A percentile compares a stretch with the other conserved stretches of the same genome.
phyloP scores from a whole-genome alignment of 75 land plant species.

The Pinus taeda region DNA sequence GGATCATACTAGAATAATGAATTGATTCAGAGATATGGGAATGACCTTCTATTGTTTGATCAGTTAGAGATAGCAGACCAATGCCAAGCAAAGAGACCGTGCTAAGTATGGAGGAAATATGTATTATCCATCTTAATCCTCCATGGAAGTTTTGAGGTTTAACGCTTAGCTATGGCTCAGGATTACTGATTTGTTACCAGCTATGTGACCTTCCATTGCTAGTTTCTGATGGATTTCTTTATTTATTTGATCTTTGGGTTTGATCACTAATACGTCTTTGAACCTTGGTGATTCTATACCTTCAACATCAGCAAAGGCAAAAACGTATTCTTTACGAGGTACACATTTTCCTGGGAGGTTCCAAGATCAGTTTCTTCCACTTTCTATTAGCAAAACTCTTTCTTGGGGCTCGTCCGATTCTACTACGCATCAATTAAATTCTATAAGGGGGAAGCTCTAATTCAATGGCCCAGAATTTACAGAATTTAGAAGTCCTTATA shows the following conservation, averaged over 20 bases:
- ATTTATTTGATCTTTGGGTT: conserved; percentile 86
- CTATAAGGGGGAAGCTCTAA: too few species aligned
- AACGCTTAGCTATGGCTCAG: conserved; percentile 71
- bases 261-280: conserved; percentile 47
- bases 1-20: conserved; percentile 56
- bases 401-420: conserved; percentile 53
- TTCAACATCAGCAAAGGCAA: conserved; percentile 35
- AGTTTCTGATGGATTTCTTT: conserved; percentile 72
- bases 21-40: conserved; percentile 45
- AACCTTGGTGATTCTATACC: conserved; percentile 29
- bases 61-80: conserved; percentile 84
- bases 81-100: conserved; percentile 74
- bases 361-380: conserved; percentile 82
- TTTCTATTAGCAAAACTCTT: conserved; percentile 44
- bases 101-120: conserved; percentile 78
- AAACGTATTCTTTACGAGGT: conserved; percentile 72
- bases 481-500: too few species aligned
- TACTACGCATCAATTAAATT: too few species aligned
- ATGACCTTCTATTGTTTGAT: conserved; percentile 65
- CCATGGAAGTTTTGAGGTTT: conserved; percentile 75
- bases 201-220: conserved; percentile 64
- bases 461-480: too few species aligned
- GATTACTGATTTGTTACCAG: conserved; percentile 70
- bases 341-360: conserved; percentile 78
- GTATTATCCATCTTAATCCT: conserved; percentile 69